These are phyloP conservation scores for Fistulinella staudtii DNA, from an alignment of 1,284 basidiomycete species.

Conservation along the genomic window DNA sequence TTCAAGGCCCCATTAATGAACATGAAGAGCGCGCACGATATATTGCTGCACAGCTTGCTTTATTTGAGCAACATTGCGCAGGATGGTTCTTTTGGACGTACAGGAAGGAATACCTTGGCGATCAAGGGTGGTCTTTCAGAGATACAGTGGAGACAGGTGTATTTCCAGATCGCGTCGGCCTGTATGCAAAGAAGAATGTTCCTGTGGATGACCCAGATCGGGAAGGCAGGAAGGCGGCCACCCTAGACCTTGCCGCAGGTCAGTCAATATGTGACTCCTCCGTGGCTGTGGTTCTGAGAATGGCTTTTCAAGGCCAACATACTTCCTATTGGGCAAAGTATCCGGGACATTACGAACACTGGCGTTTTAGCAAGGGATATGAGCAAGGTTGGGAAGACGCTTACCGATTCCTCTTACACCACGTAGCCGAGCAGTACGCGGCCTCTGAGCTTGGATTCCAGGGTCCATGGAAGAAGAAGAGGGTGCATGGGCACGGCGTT, in stretches of 20 bases:
- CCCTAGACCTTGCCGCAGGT: conserved; percentile 42
- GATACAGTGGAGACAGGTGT: conserved; percentile 66
- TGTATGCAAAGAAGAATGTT: conserved; percentile 22
- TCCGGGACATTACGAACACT: conserved; percentile 56
- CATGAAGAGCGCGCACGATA: conserved; percentile 50
- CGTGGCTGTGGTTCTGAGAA: conserved; percentile 2
- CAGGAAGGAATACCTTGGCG: conserved; percentile 68
- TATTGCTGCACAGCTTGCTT: conserved; percentile 61
- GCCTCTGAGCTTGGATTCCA: conserved; percentile 61
- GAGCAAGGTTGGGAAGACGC: conserved; percentile 70
- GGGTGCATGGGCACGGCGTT: conserved; percentile 44
- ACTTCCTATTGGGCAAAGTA: conserved; percentile 55
- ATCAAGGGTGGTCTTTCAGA: conserved; percentile 75
- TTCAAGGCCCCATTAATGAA: conserved; percentile 44
- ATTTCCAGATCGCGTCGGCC: conserved; percentile 50
- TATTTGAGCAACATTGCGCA: conserved; percentile 64
- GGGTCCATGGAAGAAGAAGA: conserved; percentile 52
- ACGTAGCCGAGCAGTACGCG: conserved; percentile 13
- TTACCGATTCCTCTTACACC: conserved; percentile 42
- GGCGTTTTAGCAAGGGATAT: conserved; percentile 66
- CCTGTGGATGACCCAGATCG: conserved; percentile 26
- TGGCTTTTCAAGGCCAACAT: conserved; percentile 43
- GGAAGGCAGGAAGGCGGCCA: conserved; percentile 34
- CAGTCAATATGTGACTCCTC: conserved; percentile 13
- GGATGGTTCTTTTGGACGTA: conserved; percentile 91